Evolutionary conservation across 164 flowering plant species (phyloP).

Genomic region (Vitis amurensis): DNA sequence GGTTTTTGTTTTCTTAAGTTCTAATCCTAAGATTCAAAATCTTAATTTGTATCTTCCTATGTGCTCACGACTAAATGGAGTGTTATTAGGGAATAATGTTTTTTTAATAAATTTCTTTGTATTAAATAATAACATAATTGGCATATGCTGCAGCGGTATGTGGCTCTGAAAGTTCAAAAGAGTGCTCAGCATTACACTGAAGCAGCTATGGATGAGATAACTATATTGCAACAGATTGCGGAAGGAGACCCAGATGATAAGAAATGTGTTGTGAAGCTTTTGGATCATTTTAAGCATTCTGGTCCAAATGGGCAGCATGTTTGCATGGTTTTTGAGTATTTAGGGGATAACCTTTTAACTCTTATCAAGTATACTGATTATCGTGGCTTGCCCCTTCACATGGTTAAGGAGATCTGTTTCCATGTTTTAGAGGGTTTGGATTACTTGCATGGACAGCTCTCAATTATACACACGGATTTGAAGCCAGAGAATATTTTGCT

Average conservation of each 20-base stretch:
- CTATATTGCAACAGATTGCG: conserved; percentile 61
- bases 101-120: background rate
- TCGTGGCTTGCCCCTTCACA: conserved; percentile 67
- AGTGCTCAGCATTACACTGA: conserved; percentile 55
- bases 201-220: conserved; percentile 55
- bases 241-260: conserved; percentile 82
- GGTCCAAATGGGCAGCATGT: conserved; percentile 98
- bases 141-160: conserved; percentile 30
- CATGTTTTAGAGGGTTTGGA: conserved; percentile 83
- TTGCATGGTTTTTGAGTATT: conserved; percentile 93
- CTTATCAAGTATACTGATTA: conserved; percentile 80
- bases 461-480: conserved; percentile 91
- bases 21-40: background rate
- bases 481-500: conserved; percentile 91
- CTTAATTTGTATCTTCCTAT: background rate
- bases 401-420: conserved; percentile 79
- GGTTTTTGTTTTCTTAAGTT: background rate
- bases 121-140: background rate
- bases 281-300: conserved; percentile 94
- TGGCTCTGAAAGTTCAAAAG: conserved; percentile 48
- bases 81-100: too few species aligned
- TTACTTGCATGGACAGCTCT: conserved; percentile 79
- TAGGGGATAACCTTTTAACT: conserved; percentile 91
- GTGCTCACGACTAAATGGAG: too few species aligned
- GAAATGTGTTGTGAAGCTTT: conserved; percentile 83